Conservation (phyloP, 208 protist species). For the Leishmania major region DNA sequence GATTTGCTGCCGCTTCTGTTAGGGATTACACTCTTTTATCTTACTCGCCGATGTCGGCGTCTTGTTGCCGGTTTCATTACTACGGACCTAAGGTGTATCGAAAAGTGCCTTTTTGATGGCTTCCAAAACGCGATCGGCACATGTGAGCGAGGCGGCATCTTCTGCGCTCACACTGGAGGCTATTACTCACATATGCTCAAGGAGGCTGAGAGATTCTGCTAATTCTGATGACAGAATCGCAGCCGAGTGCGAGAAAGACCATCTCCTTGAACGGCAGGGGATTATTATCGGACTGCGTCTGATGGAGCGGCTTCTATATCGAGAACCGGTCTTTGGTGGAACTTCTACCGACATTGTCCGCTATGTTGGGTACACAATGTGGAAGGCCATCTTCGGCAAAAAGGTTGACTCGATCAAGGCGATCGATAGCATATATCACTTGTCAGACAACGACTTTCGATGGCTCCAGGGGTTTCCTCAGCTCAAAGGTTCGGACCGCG, state of each 20-base stretch:
- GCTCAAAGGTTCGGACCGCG: constrained; percentile 31
- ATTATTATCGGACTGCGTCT: constrained; percentile 65
- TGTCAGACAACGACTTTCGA: constrained; percentile 60
- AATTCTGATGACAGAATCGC: constrained; percentile 26
- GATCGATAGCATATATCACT: constrained; percentile 65
- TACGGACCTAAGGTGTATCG: neutral
- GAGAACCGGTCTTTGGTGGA: constrained; percentile 61
- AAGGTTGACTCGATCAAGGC: constrained; percentile 69
- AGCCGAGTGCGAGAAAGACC: constrained; percentile 26
- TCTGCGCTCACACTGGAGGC: constrained; percentile 56
- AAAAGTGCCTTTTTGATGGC: constrained; percentile 9
- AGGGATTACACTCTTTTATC: neutral
- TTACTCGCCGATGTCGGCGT: neutral
- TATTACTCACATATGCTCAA: constrained; percentile 43
- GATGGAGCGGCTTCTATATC: constrained; percentile 74
- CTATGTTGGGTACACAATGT: constrained; percentile 72
- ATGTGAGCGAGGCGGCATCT: constrained; percentile 57
- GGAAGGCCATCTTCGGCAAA: constrained; percentile 78
- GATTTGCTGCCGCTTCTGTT: neutral
- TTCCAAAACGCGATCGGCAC: constrained; percentile 9
- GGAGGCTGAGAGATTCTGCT: constrained; percentile 1
- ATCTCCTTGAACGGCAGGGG: constrained; percentile 59
- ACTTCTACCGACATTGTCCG: constrained; percentile 64
- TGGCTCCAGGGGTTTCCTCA: constrained; percentile 72
- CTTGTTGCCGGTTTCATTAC: neutral